A percentile compares a stretch with the other conserved stretches of the same genome.
These are phyloP conservation scores for Phytophthora melonis DNA, from an alignment of 352 stramenopile species.

Conservation along the genomic window DNA sequence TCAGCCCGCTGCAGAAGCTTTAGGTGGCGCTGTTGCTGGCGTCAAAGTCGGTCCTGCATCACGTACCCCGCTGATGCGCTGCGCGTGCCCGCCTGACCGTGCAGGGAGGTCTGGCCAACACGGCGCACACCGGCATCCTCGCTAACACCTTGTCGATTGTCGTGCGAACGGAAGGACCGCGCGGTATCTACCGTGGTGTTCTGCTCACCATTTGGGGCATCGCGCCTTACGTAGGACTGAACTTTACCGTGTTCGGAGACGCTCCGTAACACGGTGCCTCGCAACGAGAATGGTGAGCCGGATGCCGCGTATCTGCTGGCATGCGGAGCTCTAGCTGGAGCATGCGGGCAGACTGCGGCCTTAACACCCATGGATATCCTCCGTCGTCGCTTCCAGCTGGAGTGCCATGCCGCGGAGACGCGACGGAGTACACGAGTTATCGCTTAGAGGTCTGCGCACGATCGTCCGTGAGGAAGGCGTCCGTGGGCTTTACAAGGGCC, in stretches of 20 bases:
- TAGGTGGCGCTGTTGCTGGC: slow-evolving; percentile 66
- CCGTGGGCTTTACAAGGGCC: slow-evolving; percentile 70
- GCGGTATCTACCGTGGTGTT: slow-evolving; percentile 69
- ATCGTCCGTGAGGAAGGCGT: slow-evolving; percentile 69
- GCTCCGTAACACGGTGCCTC: slow-evolving; percentile 53
- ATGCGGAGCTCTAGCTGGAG: slow-evolving; percentile 71
- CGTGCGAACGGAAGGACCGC: slow-evolving; percentile 60
- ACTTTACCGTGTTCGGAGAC: slow-evolving; percentile 85
- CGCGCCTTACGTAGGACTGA: slow-evolving; percentile 78
- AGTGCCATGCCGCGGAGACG: slow-evolving; percentile 47
- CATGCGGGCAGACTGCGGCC: slow-evolving; percentile 72
- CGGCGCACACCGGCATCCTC: slow-evolving; percentile 71
- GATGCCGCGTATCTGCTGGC: slow-evolving; percentile 64
- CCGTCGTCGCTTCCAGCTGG: slow-evolving; percentile 76
- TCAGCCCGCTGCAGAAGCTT: slow-evolving; percentile 60
- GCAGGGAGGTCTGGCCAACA: slow-evolving; percentile 65
- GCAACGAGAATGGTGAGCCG: slow-evolving; percentile 56
- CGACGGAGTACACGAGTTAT: slow-evolving; percentile 60
- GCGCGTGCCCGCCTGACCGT: slow-evolving; percentile 78
- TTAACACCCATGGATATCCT: slow-evolving; percentile 87
- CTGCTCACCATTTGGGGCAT: slow-evolving; percentile 73
- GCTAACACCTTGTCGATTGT: slow-evolving; percentile 65
- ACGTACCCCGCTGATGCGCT: slow-evolving; percentile 80
- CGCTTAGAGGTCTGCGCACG: slow-evolving; percentile 48
- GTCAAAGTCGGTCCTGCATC: slow-evolving; percentile 70